Percentiles rank a stretch among this genome's conserved stretches.
Evolutionary conservation across 768 basidiomycete genomes (phyloP).

Genomic region (Mrakia hoshinonis): DNA sequence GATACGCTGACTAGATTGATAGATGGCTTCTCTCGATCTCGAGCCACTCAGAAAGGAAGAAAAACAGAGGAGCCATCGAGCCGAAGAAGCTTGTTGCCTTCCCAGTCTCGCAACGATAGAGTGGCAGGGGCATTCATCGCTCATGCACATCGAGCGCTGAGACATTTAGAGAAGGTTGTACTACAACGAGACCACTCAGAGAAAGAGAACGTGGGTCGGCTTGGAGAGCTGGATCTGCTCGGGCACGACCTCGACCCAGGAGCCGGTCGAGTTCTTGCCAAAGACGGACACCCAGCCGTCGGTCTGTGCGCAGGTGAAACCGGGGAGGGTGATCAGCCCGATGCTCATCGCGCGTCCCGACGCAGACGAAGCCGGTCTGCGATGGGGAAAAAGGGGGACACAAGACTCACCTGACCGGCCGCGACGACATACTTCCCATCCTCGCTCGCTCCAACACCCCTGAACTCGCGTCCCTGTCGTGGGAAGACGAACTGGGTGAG

Average conservation of each 20-base stretch:
- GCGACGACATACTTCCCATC: constrained; percentile 23
- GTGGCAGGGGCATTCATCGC: too few relatives aligned
- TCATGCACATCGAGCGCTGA: too few relatives aligned
- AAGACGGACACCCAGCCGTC: constrained; percentile 9
- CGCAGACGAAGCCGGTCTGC: too few relatives aligned
- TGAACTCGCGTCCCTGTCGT: constrained; percentile 23
- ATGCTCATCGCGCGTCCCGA: too few relatives aligned
- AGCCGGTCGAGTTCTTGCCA: neutral
- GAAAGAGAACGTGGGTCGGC: neutral
- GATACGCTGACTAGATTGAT: neutral
- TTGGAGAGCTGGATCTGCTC: neutral
- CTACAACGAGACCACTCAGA: neutral
- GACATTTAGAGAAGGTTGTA: too few relatives aligned
- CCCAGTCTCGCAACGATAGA: too few relatives aligned
- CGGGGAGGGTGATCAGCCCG: neutral
- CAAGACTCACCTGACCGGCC: constrained; percentile 13
- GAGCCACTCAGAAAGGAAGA: too few relatives aligned
- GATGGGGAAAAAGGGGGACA: too few relatives aligned
- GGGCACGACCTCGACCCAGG: neutral
- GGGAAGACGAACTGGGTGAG: constrained; percentile 15
- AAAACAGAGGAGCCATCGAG: too few relatives aligned
- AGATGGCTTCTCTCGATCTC: too few relatives aligned
- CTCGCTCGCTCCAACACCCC: constrained; percentile 19
- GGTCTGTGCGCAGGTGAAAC: neutral
- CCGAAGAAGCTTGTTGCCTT: too few relatives aligned